Conservation (phyloP, 2,329 filamentous ascomycete genomes). For the Cryoendolithus antarcticus region DNA sequence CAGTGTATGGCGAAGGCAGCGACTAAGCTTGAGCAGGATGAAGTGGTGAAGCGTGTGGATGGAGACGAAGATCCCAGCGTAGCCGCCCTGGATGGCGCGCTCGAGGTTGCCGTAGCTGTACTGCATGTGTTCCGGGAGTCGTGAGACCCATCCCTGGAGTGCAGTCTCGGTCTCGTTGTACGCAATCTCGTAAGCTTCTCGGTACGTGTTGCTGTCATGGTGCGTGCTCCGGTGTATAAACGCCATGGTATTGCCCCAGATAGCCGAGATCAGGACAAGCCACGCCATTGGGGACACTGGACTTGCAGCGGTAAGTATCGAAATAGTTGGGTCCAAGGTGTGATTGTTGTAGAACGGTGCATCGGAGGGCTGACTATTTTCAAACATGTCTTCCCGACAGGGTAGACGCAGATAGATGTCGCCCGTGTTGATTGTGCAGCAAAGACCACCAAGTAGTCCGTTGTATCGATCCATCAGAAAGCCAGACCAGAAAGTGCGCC, state of each 20-base stretch:
- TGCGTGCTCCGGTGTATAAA: slow-evolving; percentile 44
- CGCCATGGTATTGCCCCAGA: slow-evolving; percentile 54
- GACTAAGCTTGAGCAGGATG: slow-evolving; percentile 51
- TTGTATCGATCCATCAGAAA: slow-evolving; percentile 59
- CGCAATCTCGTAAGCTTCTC: slow-evolving; percentile 37
- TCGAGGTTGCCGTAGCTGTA: slow-evolving; percentile 48
- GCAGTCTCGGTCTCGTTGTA: slow-evolving; percentile 40
- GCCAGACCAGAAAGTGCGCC: slow-evolving; percentile 60
- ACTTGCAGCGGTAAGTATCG: slow-evolving; percentile 26
- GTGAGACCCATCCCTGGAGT: slow-evolving; percentile 46
- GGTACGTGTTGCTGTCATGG: slow-evolving; percentile 31
- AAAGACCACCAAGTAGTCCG: slow-evolving; percentile 39
- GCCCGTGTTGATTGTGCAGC: slow-evolving; percentile 46
- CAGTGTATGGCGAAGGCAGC: slow-evolving; percentile 39
- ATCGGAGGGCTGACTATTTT: slow-evolving; percentile 44
- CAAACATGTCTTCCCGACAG: slow-evolving; percentile 48
- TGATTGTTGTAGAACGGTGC: slow-evolving; percentile 50
- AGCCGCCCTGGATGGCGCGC: slow-evolving; percentile 39
- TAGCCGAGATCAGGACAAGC: slow-evolving; percentile 48
- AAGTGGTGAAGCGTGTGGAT: slow-evolving; percentile 58
- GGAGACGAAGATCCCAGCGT: slow-evolving; percentile 47
- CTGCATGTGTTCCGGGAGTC: slow-evolving; percentile 42
- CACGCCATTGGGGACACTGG: slow-evolving; percentile 44
- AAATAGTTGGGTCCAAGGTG: slow-evolving; percentile 27
- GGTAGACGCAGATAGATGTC: slow-evolving; percentile 58